Conservation (phyloP, 192 early-diverging fungal species). For the Mortierella antarctica region DNA sequence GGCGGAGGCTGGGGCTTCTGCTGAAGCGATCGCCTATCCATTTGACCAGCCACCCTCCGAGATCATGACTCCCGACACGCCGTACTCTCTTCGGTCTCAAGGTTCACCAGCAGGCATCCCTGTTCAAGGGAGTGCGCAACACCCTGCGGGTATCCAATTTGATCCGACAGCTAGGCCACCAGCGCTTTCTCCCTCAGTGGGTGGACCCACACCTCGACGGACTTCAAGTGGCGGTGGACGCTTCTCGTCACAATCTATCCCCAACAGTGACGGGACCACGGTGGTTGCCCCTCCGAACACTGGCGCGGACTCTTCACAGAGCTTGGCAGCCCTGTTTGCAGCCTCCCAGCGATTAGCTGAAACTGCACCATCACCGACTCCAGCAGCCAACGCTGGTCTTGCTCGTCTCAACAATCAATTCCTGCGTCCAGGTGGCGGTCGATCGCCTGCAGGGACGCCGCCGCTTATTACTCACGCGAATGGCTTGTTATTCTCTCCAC, state of each 20-base stretch:
- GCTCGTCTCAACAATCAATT: conserved; percentile 18
- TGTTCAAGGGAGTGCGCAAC: conserved; percentile 10
- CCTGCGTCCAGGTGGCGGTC: conserved; percentile 5
- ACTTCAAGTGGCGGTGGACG: conserved; percentile 27
- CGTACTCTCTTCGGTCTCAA: conserved; percentile 3
- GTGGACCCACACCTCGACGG: conserved; percentile 12
- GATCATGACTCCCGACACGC: conserved; percentile 28
- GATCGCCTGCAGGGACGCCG: conserved; percentile 30
- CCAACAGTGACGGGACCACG: conserved; percentile 9
- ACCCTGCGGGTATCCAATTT: conserved; percentile 31
- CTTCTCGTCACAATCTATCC: neutral
- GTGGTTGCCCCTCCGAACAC: conserved; percentile 15
- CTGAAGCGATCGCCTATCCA: conserved; percentile 8
- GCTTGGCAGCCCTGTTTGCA: conserved; percentile 14
- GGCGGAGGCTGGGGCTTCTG: conserved; percentile 25
- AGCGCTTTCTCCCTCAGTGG: conserved; percentile 20
- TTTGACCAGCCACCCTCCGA: conserved; percentile 5
- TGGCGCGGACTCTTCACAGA: conserved; percentile 19
- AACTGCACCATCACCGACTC: neutral
- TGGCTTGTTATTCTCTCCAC: conserved; percentile 33
- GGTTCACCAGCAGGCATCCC: conserved; percentile 31
- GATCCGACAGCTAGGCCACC: conserved; percentile 31
- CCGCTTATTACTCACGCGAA: conserved; percentile 23
- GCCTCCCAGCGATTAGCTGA: conserved; percentile 9
- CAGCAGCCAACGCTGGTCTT: neutral